A percentile compares a stretch with the other conserved stretches of the same genome.
These are phyloP conservation scores for Inonotus hispidus DNA, from an alignment of 1,284 basidiomycete species.

Conservation along the genomic window DNA sequence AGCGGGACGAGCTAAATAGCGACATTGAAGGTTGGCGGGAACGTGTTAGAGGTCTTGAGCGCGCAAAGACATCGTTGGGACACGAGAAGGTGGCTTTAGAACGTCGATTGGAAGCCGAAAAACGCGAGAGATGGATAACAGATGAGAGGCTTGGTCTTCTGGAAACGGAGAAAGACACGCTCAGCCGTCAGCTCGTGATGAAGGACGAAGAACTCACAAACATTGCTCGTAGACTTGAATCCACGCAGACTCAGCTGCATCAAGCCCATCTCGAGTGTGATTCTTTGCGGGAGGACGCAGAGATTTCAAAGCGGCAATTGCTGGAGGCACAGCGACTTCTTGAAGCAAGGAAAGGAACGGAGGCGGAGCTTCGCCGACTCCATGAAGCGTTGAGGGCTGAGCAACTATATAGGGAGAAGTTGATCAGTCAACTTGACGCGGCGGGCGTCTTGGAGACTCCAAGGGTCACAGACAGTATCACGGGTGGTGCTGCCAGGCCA, in stretches of 20 bases:
- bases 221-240: slow-evolving; percentile 42
- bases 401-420: slow-evolving; percentile 4
- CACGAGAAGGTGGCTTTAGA: slow-evolving; percentile 48
- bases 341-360: slow-evolving; percentile 27
- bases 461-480: slow-evolving; percentile 3
- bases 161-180: slow-evolving; percentile 51
- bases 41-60: slow-evolving; percentile 63
- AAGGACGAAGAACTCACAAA: slow-evolving; percentile 8
- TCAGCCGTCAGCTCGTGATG: slow-evolving; percentile 10
- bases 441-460: slow-evolving; percentile 16
- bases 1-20: slow-evolving; percentile 71
- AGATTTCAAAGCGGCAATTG: slow-evolving; percentile 26
- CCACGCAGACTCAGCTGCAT: slow-evolving; percentile 33
- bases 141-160: slow-evolving; percentile 57
- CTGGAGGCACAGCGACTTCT: slow-evolving; percentile 32
- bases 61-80: slow-evolving; percentile 20
- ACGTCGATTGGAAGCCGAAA: slow-evolving; percentile 62
- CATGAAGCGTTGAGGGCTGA: slow-evolving; percentile 13
- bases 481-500: neutral
- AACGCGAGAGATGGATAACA: slow-evolving; percentile 71
- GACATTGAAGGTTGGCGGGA: slow-evolving; percentile 73
- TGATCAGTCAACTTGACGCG: slow-evolving; percentile 12
- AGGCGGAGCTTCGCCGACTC: slow-evolving; percentile 20
- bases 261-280: slow-evolving; percentile 32
- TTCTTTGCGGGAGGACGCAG: slow-evolving; percentile 29